Percentiles rank a stretch among this genome's conserved stretches.
These are phyloP conservation scores for Diaporthe caulivora DNA, from an alignment of 2,329 filamentous ascomycete species.

Conservation along the genomic window DNA sequence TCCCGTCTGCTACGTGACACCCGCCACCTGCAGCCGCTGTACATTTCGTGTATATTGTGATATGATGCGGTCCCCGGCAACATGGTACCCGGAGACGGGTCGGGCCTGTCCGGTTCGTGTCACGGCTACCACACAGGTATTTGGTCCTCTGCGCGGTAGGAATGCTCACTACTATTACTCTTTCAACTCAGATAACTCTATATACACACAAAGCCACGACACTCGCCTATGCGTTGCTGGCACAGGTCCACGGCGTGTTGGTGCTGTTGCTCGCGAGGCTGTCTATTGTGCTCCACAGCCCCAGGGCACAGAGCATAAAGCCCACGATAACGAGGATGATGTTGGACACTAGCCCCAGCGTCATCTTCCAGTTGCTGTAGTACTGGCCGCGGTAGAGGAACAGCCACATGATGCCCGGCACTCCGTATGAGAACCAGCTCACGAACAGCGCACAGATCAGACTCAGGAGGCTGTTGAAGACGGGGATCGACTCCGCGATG, in stretches of 20 bases:
- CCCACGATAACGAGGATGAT: conserved; percentile 50
- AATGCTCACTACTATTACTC: conserved; percentile 1
- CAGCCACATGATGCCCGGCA: conserved; percentile 62
- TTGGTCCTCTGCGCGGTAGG: neutral
- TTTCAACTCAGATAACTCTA: neutral
- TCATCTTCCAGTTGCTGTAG: conserved; percentile 50
- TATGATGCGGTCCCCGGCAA: neutral
- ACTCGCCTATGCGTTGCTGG: conserved; percentile 43
- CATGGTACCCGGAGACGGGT: neutral
- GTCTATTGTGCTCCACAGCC: conserved; percentile 55
- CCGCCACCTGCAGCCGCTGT: neutral
- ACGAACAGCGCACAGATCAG: conserved; percentile 74
- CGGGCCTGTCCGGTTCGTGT: conserved; percentile 22
- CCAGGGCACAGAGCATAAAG: conserved; percentile 52
- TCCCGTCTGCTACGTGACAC: neutral
- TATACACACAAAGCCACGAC: neutral
- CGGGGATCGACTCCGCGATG: conserved; percentile 77
- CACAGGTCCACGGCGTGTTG: conserved; percentile 53
- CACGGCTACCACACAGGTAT: neutral
- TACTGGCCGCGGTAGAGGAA: conserved; percentile 59
- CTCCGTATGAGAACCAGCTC: conserved; percentile 73
- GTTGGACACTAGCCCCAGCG: conserved; percentile 49
- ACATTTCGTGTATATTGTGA: neutral
- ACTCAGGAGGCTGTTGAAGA: conserved; percentile 75
- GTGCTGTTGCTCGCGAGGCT: conserved; percentile 48